Evolutionary conservation across 2,329 filamentous ascomycete genomes (phyloP), one percentile per base, ranked within the genome.

Genomic region (Chalara sp.): DNA sequence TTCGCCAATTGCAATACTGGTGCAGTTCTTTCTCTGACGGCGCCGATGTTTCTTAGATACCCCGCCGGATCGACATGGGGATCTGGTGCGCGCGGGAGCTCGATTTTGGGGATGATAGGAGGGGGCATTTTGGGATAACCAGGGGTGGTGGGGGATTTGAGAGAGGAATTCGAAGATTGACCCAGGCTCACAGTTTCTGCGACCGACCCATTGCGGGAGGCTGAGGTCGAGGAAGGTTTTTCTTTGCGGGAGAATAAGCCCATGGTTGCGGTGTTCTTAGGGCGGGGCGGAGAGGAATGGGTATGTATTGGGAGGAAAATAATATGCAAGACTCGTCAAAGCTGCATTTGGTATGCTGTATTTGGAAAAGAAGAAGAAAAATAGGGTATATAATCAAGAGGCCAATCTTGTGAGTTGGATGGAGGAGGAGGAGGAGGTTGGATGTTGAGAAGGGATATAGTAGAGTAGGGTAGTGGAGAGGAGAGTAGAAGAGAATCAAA

Each of bases 21-120:
- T 45, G 66, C 70, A 69, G 61, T 86, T 76, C 59, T 81, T 63
- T 96, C 89, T 56, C 93, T 80, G 30, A 99, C 89, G 31, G 93
- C 83, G 63, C 89, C 83, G 63, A 97, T 81, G 71, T 90, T 96
- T 65, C 88, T 83, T 63, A 99, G 79, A 70, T 97, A 97, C 54
- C 84, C 91, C 29, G 87, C 89, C 21, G 92, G 91, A 67, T 97
- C 89, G 60, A 92, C 76, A 55, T 85, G 79, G 62, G 92, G 91
- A 70, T 97, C 91, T 31, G 92, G 91, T 12, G 90, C 83, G 63
- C 83, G 85, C 46, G 92, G 88, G 45, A 97, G 79, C 57, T 89
- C 81, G 62, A 95, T 77, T 68, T 90, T 87, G 60, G 86, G 83
- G 58, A 91, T 78, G 55, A 70, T 74, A 58, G 61, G 53, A 7